phyloP scores from a whole-genome alignment of 139 green algal species.

The Coelastrella sp. region DNA sequence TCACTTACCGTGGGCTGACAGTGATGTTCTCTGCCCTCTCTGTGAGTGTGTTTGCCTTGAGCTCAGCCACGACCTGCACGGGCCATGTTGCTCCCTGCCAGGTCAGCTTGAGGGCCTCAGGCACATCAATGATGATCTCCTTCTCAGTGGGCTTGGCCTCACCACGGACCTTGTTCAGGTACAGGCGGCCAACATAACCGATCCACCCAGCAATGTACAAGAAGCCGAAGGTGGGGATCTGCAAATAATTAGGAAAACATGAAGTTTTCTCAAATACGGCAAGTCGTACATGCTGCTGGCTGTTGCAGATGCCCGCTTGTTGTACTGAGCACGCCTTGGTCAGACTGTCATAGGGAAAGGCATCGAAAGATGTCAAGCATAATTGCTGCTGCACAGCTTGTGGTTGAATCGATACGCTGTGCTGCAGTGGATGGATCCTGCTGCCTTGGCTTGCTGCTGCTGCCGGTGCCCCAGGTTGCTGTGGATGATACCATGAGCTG shows the following conservation, averaged over 20 bases:
- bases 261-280: background rate
- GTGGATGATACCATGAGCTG: too few relatives aligned
- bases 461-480: too few relatives aligned
- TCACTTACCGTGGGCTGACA: constrained; percentile 81
- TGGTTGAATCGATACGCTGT: too few relatives aligned
- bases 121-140: constrained; percentile 99
- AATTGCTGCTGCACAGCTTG: too few relatives aligned
- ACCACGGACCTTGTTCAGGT: constrained; percentile 76
- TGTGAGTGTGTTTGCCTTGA: constrained; percentile 80
- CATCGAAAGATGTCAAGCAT: too few relatives aligned
- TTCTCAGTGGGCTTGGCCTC: constrained; percentile 84
- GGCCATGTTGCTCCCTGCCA: constrained; percentile 86
- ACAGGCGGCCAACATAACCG: constrained; percentile 93
- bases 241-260: background rate
- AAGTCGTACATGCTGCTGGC: background rate
- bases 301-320: too few relatives aligned
- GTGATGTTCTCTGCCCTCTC: constrained; percentile 95
- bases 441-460: too few relatives aligned
- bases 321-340: too few relatives aligned
- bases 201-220: constrained; percentile 99
- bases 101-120: constrained; percentile 80
- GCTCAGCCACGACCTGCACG: constrained; percentile 78
- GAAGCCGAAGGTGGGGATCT: constrained; percentile 97
- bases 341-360: too few relatives aligned
- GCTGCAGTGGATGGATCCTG: too few relatives aligned